A percentile compares a stretch with the other conserved stretches of the same genome.
Conservation (phyloP, 345 rosid genomes). For the Boechera retrofracta region DNA sequence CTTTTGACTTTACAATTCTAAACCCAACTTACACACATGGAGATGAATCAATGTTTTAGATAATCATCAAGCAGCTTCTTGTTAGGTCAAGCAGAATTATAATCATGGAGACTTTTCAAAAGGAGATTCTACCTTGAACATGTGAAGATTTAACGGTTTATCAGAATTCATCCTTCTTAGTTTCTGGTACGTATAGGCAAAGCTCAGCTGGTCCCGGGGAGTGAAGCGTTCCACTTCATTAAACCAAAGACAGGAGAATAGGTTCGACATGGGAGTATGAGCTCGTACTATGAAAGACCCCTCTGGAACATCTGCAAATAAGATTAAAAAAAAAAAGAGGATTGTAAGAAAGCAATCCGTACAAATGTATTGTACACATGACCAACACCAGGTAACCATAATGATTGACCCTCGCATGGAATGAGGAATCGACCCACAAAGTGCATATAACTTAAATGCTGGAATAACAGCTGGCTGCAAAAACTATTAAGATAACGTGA, state of each 20-base stretch:
- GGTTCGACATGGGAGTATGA: slow-evolving; percentile 98
- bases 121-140: slow-evolving; percentile 79
- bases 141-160: slow-evolving; percentile 81
- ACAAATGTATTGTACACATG: slow-evolving; percentile 10
- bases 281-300: slow-evolving; percentile 94
- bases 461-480: background rate
- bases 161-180: slow-evolving; percentile 77
- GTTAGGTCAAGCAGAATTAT: background rate
- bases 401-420: slow-evolving; percentile 4
- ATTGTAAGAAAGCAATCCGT: slow-evolving; percentile 1
- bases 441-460: slow-evolving; percentile 8
- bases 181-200: slow-evolving; percentile 85
- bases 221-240: slow-evolving; percentile 97
- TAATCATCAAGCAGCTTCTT: slow-evolving; percentile 28
- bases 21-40: background rate
- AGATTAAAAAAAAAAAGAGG: background rate
- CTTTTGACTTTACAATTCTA: background rate
- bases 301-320: slow-evolving; percentile 88
- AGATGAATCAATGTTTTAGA: slow-evolving; percentile 1
- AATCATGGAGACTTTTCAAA: background rate
- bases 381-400: background rate
- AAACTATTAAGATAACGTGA: background rate
- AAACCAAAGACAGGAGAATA: slow-evolving; percentile 98
- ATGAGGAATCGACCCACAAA: background rate
- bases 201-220: slow-evolving; percentile 97